Conservation (phyloP, 2,329 filamentous ascomycete genomes). For the Taxawa tesnikishii region DNA sequence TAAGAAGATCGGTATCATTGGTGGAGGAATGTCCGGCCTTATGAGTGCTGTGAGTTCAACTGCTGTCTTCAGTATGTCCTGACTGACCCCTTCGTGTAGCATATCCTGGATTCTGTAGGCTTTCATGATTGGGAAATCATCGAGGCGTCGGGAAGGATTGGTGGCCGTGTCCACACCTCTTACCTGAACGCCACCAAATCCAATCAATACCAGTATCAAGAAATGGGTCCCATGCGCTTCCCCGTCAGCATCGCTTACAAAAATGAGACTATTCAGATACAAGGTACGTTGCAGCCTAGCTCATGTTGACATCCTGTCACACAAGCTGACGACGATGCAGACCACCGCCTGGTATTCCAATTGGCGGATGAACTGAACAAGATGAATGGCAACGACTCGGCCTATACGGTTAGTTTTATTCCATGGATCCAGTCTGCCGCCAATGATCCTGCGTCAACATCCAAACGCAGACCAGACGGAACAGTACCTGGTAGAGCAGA, state of each 20-base stretch:
- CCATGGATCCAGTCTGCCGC: conserved; percentile 45
- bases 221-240: conserved; percentile 56
- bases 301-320: too few species aligned
- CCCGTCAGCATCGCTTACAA: conserved; percentile 39
- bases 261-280: conserved; percentile 47
- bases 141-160: conserved; percentile 48
- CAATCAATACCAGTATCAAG: conserved; percentile 54
- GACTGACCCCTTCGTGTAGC: conserved; percentile 9
- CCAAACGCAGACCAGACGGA: conserved; percentile 37
- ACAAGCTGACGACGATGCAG: too few species aligned
- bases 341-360: conserved; percentile 54
- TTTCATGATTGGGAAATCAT: conserved; percentile 50
- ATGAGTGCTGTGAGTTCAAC: conserved; percentile 40
- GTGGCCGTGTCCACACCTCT: conserved; percentile 51
- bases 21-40: conserved; percentile 53
- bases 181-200: conserved; percentile 48
- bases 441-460: conserved; percentile 42
- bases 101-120: conserved; percentile 39
- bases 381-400: conserved; percentile 40
- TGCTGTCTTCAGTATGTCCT: too few species aligned
- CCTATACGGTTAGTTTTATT: conserved; percentile 46
- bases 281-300: too few species aligned
- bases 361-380: conserved; percentile 47
- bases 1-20: conserved; percentile 50
- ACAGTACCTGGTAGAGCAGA: conserved; percentile 41